Base-by-base conservation (phyloP, 1,284 basidiomycete species). In the Papiliotrema terrestris region DNA sequence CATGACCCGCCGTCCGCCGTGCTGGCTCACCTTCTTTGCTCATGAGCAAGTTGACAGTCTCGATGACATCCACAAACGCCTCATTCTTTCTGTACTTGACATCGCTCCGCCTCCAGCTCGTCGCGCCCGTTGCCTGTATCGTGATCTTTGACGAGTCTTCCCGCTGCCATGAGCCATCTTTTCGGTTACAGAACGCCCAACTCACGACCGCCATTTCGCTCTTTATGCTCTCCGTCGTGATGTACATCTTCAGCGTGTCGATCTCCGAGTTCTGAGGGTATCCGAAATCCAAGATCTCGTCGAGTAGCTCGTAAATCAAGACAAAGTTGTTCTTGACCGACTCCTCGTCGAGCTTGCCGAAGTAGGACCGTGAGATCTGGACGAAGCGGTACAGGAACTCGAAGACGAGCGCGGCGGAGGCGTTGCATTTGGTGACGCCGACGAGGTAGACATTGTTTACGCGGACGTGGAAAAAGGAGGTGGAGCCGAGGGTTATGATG, bases 201-300 rank as follows among this genome's bases (percentile, higher is more conserved):
- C 86, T 38, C 67, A 93, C 91, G 50, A 89, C 86, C 78, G 66
- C 86, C 80, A 73, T 86, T 78, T 72, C 82, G 2, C 90, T 91
- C 63, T 96, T 88, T 52, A 98, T 86, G 60, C 92, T 92, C 77
- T 98, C 95, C 0, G 94, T 98, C 17, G 95, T 98, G 61, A 98
- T 98, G 74, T 97, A 97, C 67, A 90, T 89, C 79, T 98, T 98
- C 45, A 98, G 81, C 4, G 95, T 96, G 74, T 98, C 94, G 45
- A 89, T 92, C 76, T 99, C 95, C 62, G 92, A 95, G 74, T 97
- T 98, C 75, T 98, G 96, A n/a, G 95, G 95, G 78, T 95, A 98
- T 41, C 96, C 95, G 78, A 98, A 98, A 78, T 99, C 95, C 70
- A 91, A 86, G 73, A 98, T 96, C 78, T 99, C 94, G 68, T 97